Conservation (phyloP, 1,284 basidiomycete species). For the Malassezia nana region DNA sequence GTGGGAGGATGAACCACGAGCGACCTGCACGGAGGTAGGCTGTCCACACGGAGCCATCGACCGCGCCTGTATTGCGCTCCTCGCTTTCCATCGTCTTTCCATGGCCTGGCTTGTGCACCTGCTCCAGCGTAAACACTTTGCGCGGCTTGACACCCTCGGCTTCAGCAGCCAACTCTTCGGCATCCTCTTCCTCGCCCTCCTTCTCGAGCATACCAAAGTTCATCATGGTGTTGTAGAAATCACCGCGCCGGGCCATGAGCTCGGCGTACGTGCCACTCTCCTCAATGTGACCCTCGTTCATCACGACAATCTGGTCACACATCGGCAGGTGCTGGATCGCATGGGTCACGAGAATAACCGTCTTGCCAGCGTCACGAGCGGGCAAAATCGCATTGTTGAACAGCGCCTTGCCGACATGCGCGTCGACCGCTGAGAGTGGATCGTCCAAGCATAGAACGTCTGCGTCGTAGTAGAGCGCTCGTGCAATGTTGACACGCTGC, state of each 20-base stretch:
- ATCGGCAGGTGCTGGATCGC: conserved; percentile 56
- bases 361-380: conserved; percentile 26
- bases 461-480: conserved; percentile 63
- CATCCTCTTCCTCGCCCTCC: conserved; percentile 8
- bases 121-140: background rate
- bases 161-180: conserved; percentile 16
- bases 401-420: conserved; percentile 47
- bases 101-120: conserved; percentile 6
- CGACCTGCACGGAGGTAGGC: conserved; percentile 60
- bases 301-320: conserved; percentile 58
- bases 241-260: conserved; percentile 54
- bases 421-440: conserved; percentile 58
- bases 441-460: conserved; percentile 63
- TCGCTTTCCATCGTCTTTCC: conserved; percentile 32
- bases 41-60: conserved; percentile 55
- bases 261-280: conserved; percentile 60
- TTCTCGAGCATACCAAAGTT: conserved; percentile 13
- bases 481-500: conserved; percentile 62
- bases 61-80: conserved; percentile 45
- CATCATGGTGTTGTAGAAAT: conserved; percentile 51
- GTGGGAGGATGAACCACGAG: conserved; percentile 56
- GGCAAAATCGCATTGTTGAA: conserved; percentile 44
- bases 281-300: conserved; percentile 61
- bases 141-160: background rate
- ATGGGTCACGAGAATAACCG: conserved; percentile 48